Conservation (phyloP, 176 grass and related monocot species). For the Triticum timopheevii region DNA sequence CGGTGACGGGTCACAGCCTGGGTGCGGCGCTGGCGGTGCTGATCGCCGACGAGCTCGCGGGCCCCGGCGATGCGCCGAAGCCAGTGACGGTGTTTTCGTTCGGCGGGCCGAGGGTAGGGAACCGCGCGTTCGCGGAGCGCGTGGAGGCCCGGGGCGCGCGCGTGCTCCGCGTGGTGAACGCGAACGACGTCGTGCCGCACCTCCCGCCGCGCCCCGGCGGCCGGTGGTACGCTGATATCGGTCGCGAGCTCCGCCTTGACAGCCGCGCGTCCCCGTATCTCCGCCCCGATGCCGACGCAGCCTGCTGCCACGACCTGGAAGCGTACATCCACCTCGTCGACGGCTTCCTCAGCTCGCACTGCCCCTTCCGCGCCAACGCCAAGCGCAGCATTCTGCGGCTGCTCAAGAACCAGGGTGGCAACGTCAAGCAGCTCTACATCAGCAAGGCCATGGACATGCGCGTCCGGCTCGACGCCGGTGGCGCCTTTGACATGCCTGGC, state of each 20-base stretch:
- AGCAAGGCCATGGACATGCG: constrained; percentile 60
- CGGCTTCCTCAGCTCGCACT: constrained; percentile 49
- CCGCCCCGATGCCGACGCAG: constrained; percentile 49
- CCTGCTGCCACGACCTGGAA: constrained; percentile 69
- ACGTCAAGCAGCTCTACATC: constrained; percentile 68
- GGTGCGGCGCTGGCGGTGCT: constrained; percentile 56
- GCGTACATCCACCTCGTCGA: constrained; percentile 74
- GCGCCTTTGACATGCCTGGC: background rate
- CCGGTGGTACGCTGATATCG: constrained; percentile 46
- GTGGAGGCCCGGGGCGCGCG: constrained; percentile 47
- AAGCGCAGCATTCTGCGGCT: constrained; percentile 51
- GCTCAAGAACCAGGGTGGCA: constrained; percentile 48
- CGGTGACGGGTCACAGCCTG: constrained; percentile 63
- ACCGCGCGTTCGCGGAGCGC: constrained; percentile 43
- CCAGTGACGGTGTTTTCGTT: constrained; percentile 63
- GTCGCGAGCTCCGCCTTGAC: constrained; percentile 55
- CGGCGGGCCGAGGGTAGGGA: constrained; percentile 53
- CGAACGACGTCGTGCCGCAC: constrained; percentile 58
- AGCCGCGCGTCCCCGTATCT: constrained; percentile 67
- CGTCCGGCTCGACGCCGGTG: constrained; percentile 7
- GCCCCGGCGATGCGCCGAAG: background rate
- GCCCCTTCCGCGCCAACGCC: constrained; percentile 54
- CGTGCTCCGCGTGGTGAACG: constrained; percentile 67
- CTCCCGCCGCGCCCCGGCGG: constrained; percentile 31
- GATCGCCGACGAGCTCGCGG: constrained; percentile 52